A percentile compares a stretch with the other conserved stretches of the same genome.
These are phyloP conservation scores for Kluyveromyces nonfermentans DNA, from an alignment of 805 yeast genomes.

Conservation along the genomic window DNA sequence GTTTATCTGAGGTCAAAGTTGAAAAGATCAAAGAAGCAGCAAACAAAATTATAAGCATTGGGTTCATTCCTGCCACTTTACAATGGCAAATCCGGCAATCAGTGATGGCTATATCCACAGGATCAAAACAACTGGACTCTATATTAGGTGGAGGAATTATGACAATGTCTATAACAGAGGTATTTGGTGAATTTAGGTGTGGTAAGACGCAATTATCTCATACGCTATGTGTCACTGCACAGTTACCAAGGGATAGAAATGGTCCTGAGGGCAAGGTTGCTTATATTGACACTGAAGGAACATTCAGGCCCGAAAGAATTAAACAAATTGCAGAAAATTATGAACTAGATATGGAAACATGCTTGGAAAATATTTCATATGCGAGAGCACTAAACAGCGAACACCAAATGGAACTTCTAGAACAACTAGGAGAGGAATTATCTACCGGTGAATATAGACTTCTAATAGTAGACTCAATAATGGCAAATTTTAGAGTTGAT, in stretches of 20 bases:
- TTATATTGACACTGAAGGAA: slow-evolving; percentile 74
- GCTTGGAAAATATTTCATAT: slow-evolving; percentile 62
- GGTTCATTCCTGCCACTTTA: slow-evolving; percentile 65
- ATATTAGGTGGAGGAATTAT: slow-evolving; percentile 68
- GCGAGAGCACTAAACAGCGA: slow-evolving; percentile 72
- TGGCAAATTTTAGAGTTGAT: slow-evolving; percentile 74
- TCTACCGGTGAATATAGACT: slow-evolving; percentile 58
- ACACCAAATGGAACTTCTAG: slow-evolving; percentile 66
- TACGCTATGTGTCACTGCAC: slow-evolving; percentile 68
- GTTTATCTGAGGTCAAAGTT: slow-evolving; percentile 67
- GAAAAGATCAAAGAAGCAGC: slow-evolving; percentile 72
- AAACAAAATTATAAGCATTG: slow-evolving; percentile 50
- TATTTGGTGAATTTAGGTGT: slow-evolving; percentile 72
- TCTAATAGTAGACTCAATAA: slow-evolving; percentile 59
- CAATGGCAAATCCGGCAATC: slow-evolving; percentile 57
- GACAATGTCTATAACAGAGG: slow-evolving; percentile 71
- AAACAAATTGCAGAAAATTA: slow-evolving; percentile 58
- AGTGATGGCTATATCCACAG: slow-evolving; percentile 60
- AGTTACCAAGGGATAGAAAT: slow-evolving; percentile 58
- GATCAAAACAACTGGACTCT: slow-evolving; percentile 59
- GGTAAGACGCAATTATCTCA: slow-evolving; percentile 80
- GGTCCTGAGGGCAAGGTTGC: slow-evolving; percentile 80
- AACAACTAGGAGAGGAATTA: slow-evolving; percentile 55
- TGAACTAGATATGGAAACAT: slow-evolving; percentile 58
- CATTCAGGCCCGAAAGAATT: slow-evolving; percentile 65